Evolutionary conservation across 2,329 filamentous ascomycete genomes (phyloP).

Genomic region (Leptoxyphium fumago): DNA sequence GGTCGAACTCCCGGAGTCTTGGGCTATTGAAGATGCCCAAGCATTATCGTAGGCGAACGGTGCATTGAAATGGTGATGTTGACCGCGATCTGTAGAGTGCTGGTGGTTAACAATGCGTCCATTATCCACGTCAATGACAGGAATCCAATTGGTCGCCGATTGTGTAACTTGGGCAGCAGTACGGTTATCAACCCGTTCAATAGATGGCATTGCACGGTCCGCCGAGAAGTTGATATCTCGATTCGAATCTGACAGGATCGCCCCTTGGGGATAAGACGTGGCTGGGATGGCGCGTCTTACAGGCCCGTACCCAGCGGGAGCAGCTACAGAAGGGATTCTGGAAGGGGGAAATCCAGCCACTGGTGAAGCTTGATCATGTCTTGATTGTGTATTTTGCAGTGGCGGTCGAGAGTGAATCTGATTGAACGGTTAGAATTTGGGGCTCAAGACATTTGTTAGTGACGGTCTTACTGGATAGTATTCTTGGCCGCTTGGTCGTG

Average conservation of each 20-base stretch:
- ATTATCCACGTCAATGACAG: not conserved
- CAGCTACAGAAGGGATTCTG: not conserved
- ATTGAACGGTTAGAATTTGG: too few species aligned
- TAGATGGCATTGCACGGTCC: constrained; percentile 11
- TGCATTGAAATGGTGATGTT: not conserved
- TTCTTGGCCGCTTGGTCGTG: too few species aligned
- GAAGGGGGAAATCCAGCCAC: not conserved
- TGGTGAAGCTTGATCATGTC: not conserved
- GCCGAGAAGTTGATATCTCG: not conserved
- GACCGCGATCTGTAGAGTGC: not conserved
- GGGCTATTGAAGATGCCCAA: not conserved
- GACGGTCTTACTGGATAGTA: too few species aligned
- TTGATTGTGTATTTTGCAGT: not conserved
- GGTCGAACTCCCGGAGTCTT: not conserved
- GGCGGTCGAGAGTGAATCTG: too few species aligned
- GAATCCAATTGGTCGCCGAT: not conserved
- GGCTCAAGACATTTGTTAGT: too few species aligned
- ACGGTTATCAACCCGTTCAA: constrained; percentile 9
- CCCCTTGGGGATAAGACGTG: not conserved
- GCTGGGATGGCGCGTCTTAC: not conserved
- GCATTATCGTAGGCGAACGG: too few species aligned
- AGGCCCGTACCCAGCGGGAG: not conserved
- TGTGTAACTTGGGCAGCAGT: not conserved
- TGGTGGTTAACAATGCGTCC: not conserved
- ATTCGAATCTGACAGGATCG: not conserved